A percentile compares a stretch with the other conserved stretches of the same genome.
Conservation (phyloP, 1,284 basidiomycete genomes). For the Trametes sp. region DNA sequence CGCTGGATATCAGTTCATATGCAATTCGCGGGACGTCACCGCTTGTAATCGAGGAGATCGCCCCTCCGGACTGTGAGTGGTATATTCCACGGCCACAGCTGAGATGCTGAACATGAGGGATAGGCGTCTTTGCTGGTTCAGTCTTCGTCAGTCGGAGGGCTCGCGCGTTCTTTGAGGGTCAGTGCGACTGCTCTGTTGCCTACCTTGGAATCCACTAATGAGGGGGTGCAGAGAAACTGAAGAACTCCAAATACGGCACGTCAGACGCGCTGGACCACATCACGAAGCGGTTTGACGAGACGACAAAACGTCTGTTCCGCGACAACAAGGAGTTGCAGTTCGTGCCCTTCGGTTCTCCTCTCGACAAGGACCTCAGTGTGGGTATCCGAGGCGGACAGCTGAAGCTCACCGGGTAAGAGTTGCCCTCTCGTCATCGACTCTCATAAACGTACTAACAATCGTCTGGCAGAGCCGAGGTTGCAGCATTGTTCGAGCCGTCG, state of each 20-base stretch:
- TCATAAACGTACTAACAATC: too few species aligned
- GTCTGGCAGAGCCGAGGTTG: slow-evolving; percentile 60
- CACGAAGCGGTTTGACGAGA: slow-evolving; percentile 79
- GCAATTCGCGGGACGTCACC: slow-evolving; percentile 71
- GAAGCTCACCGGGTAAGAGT: slow-evolving; percentile 69
- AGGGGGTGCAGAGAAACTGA: slow-evolving; percentile 64
- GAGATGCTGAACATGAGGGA: slow-evolving; percentile 11
- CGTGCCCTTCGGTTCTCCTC: slow-evolving; percentile 77
- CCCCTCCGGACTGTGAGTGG: slow-evolving; percentile 75
- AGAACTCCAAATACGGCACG: slow-evolving; percentile 72
- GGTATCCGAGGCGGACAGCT: slow-evolving; percentile 76
- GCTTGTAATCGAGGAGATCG: slow-evolving; percentile 80
- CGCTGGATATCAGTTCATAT: slow-evolving; percentile 80
- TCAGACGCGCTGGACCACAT: slow-evolving; percentile 74
- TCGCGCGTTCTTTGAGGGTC: slow-evolving; percentile 71
- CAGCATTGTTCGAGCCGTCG: slow-evolving; percentile 78
- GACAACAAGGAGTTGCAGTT: slow-evolving; percentile 72
- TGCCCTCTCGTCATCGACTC: neutral
- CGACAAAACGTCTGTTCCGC: slow-evolving; percentile 78
- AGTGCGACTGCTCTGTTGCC: slow-evolving; percentile 11
- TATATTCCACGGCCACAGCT: neutral
- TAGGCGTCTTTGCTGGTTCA: slow-evolving; percentile 79
- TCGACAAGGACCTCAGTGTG: slow-evolving; percentile 72
- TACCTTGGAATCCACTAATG: neutral
- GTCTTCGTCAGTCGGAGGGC: slow-evolving; percentile 82